Conservation (phyloP, 2,329 filamentous ascomycete species). For the Phaeoacremonium minimum region DNA sequence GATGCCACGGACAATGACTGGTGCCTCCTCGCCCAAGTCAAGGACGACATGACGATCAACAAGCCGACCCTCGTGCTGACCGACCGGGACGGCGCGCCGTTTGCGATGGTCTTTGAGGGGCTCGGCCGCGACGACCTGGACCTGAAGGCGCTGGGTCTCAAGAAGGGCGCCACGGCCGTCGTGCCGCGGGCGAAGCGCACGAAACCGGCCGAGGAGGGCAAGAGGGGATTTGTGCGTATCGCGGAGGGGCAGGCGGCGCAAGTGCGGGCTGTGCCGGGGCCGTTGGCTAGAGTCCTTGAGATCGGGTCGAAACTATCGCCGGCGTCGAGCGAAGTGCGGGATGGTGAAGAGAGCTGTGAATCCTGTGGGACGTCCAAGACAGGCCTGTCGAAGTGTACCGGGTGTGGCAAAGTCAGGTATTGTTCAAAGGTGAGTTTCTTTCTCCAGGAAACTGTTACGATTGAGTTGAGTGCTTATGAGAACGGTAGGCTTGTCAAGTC, state of each 20-base stretch:
- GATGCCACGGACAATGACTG: conserved; percentile 13
- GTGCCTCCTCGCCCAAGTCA: conserved; percentile 39
- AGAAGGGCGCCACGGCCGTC: conserved; percentile 32
- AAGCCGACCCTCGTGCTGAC: conserved; percentile 42
- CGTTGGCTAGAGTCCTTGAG: conserved; percentile 21
- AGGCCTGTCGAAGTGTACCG: conserved; percentile 33
- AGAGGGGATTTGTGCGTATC: conserved; percentile 32
- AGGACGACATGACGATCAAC: conserved; percentile 42
- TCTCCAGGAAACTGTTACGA: neutral
- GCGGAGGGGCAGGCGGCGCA: conserved; percentile 20
- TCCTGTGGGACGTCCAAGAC: conserved; percentile 21
- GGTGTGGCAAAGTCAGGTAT: conserved; percentile 37
- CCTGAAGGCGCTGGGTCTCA: conserved; percentile 23
- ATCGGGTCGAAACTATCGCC: conserved; percentile 15
- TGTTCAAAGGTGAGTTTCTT: conserved; percentile 36
- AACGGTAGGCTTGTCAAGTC: conserved; percentile 33
- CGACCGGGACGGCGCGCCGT: conserved; percentile 32
- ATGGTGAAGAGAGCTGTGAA: conserved; percentile 15
- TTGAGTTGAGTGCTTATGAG: conserved; percentile 4
- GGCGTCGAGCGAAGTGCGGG: no score
- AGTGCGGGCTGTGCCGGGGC: conserved; percentile 28
- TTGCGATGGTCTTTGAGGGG: conserved; percentile 42
- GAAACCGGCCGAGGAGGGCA: conserved; percentile 25
- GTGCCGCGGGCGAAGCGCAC: conserved; percentile 28
- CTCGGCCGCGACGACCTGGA: conserved; percentile 25